Percentiles rank a stretch among this genome's conserved stretches.
phyloP scores from a whole-genome alignment of 495 filamentous ascomycete species.

The Xylaria acuta region DNA sequence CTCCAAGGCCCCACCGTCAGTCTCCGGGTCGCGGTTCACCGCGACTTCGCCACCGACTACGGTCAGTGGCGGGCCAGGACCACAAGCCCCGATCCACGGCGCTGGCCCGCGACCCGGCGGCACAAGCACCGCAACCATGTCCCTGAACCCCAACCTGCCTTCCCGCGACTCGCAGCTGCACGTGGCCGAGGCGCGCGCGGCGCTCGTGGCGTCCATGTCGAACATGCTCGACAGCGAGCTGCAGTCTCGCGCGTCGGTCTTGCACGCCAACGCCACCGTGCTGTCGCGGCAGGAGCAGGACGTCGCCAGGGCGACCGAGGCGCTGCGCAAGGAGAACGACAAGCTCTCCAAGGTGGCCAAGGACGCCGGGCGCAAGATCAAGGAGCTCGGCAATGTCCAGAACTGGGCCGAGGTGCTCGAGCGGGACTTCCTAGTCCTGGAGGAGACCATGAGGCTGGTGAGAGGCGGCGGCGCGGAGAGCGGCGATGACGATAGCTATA shows the following conservation, averaged over 20 bases:
- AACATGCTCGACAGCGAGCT: conserved; percentile 77
- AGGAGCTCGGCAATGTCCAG: conserved; percentile 95
- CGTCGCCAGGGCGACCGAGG: conserved; percentile 66
- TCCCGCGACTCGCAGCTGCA: conserved; percentile 50
- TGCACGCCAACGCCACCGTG: conserved; percentile 74
- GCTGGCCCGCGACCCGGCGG: conserved; percentile 26
- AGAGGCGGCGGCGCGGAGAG: conserved; percentile 48
- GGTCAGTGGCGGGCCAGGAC: conserved; percentile 9
- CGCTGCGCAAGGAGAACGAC: conserved; percentile 73
- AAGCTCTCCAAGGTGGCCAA: conserved; percentile 72
- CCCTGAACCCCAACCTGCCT: conserved; percentile 36
- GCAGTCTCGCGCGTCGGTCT: conserved; percentile 71
- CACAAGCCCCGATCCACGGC: conserved; percentile 19
- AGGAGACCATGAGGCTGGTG: conserved; percentile 81
- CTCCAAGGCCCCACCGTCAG: conserved; percentile 25
- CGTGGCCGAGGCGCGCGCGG: conserved; percentile 70
- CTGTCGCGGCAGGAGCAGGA: conserved; percentile 77
- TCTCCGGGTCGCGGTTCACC: conserved; percentile 26
- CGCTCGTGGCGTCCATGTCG: conserved; percentile 77
- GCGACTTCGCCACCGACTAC: conserved; percentile 27
- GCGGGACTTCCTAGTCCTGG: conserved; percentile 83
- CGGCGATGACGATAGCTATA: conserved; percentile 42
- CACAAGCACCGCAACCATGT: conserved; percentile 25
- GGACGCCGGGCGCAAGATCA: conserved; percentile 72
- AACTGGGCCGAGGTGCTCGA: conserved; percentile 98